Conservation (phyloP, 75 land plant species). For the Picea sitchensis region DNA sequence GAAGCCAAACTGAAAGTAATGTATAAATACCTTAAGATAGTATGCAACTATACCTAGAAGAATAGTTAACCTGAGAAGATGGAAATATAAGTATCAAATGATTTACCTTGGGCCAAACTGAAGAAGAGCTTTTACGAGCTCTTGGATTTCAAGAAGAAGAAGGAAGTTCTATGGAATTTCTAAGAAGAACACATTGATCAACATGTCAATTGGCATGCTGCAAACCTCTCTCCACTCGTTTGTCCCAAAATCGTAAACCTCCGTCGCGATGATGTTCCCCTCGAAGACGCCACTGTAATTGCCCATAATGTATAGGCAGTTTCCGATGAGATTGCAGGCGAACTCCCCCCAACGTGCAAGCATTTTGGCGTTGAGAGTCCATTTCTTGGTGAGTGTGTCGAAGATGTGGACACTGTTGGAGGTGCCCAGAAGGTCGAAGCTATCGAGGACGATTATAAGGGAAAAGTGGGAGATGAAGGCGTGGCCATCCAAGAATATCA, state of each 20-base stretch:
- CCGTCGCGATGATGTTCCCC: too few relatives aligned
- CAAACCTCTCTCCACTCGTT: not conserved
- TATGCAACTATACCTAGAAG: too few relatives aligned
- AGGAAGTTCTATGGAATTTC: constrained; percentile 93
- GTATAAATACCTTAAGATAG: too few relatives aligned
- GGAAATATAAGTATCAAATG: constrained; percentile 42
- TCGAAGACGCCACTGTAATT: not conserved
- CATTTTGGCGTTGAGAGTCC: not conserved
- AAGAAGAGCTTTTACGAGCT: constrained; percentile 88
- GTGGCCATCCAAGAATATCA: not conserved
- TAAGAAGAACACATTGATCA: constrained; percentile 34
- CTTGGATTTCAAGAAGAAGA: constrained; percentile 92
- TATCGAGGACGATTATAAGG: not conserved
- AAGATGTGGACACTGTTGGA: not conserved
- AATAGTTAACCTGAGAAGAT: too few relatives aligned
- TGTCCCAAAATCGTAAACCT: not conserved
- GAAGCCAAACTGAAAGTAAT: too few relatives aligned
- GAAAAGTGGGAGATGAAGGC: not conserved
- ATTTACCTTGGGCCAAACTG: constrained; percentile 85
- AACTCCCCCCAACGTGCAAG: not conserved
- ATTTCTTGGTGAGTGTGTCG: not conserved
- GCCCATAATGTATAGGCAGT: not conserved
- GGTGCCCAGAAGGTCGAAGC: not conserved
- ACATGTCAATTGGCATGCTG: not conserved
- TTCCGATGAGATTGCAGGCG: not conserved